phyloP scores from a whole-genome alignment of 2,329 filamentous ascomycete genomes.

The Cercospora beticola region DNA sequence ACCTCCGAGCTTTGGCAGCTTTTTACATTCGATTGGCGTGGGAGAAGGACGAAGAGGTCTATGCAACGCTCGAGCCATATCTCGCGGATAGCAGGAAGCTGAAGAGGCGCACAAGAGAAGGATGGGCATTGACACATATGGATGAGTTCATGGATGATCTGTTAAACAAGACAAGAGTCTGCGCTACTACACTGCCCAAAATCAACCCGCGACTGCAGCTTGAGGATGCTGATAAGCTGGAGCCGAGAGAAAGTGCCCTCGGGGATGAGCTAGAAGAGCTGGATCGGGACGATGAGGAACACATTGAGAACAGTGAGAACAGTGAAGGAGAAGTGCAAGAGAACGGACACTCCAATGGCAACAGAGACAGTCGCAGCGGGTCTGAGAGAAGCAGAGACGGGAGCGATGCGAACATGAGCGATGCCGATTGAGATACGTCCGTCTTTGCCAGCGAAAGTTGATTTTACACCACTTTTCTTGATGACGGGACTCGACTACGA shows the following conservation, averaged over 20 bases:
- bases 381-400: conserved; percentile 6
- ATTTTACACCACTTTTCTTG: neutral
- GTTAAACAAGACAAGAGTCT: conserved; percentile 83
- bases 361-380: conserved; percentile 10
- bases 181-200: conserved; percentile 89
- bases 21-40: conserved; percentile 94
- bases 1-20: conserved; percentile 81
- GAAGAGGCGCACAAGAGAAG: conserved; percentile 70
- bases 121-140: conserved; percentile 74
- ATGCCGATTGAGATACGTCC: conserved; percentile 25
- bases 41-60: conserved; percentile 78
- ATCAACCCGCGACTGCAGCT: conserved; percentile 77
- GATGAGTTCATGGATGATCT: conserved; percentile 95
- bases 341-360: conserved; percentile 21
- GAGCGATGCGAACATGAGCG: conserved; percentile 17
- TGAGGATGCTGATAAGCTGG: conserved; percentile 85
- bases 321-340: conserved; percentile 29
- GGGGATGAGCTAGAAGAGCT: conserved; percentile 73
- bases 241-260: conserved; percentile 79
- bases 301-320: neutral
- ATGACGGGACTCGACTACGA: neutral
- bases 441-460: neutral
- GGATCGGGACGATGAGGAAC: conserved; percentile 58
- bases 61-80: conserved; percentile 75
- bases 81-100: conserved; percentile 82